Percentiles rank a stretch among this genome's conserved stretches.
Evolutionary conservation across 768 basidiomycete species (phyloP).

Genomic region (Phylloporus sp.): DNA sequence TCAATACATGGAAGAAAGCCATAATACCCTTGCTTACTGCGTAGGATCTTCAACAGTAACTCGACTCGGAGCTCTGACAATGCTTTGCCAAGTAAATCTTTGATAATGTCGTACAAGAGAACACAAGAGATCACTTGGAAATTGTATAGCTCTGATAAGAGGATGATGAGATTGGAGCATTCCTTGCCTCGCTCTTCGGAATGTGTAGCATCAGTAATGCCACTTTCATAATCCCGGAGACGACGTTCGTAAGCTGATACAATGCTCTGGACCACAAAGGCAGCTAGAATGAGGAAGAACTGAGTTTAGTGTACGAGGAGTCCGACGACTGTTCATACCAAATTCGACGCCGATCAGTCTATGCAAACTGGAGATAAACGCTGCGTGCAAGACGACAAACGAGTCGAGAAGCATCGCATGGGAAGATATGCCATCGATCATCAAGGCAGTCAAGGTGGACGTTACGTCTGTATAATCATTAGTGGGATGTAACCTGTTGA

Average conservation of each 20-base stretch:
- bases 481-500: conserved; percentile 3
- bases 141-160: conserved; percentile 92
- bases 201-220: conserved; percentile 10
- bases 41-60: conserved; percentile 76
- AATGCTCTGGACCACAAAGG: conserved; percentile 74
- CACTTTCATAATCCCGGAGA: conserved; percentile 35
- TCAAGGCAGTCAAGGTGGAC: conserved; percentile 66
- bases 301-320: not conserved
- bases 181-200: conserved; percentile 68
- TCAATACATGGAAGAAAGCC: conserved; percentile 1
- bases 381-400: conserved; percentile 84
- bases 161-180: conserved; percentile 79
- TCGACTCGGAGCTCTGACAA: conserved; percentile 83
- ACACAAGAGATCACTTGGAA: conserved; percentile 89
- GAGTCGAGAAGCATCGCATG: conserved; percentile 83
- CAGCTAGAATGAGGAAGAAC: conserved; percentile 44
- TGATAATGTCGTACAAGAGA: conserved; percentile 88
- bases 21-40: conserved; percentile 49
- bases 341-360: conserved; percentile 84
- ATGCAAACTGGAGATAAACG: conserved; percentile 77
- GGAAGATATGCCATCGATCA: conserved; percentile 75
- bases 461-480: conserved; percentile 63
- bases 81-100: conserved; percentile 58
- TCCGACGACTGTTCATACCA: conserved; percentile 49
- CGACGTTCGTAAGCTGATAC: conserved; percentile 65